phyloP scores from a whole-genome alignment of 495 filamentous ascomycete genomes.

The Penicillium cinerascens region DNA sequence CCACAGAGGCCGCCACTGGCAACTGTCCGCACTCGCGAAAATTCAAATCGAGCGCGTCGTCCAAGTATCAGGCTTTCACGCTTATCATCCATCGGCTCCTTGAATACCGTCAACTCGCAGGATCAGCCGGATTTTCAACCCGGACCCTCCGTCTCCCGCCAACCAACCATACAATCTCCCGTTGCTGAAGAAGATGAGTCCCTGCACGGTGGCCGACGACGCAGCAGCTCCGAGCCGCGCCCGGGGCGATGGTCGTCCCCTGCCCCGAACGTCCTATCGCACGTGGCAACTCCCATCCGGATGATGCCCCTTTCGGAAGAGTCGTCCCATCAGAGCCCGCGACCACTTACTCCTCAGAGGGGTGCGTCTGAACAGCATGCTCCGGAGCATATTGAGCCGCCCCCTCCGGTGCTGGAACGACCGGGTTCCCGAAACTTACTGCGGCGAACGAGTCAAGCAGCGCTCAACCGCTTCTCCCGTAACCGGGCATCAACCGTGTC shows the following conservation, averaged over 20 bases:
- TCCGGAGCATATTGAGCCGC: slow-evolving; percentile 3
- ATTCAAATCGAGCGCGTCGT: slow-evolving; percentile 28
- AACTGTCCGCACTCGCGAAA: slow-evolving; percentile 12
- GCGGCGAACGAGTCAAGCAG: slow-evolving; percentile 35
- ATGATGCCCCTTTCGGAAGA: slow-evolving; percentile 40
- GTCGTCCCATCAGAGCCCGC: slow-evolving; percentile 22
- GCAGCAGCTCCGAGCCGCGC: slow-evolving; percentile 46
- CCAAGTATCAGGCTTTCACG: slow-evolving; percentile 42
- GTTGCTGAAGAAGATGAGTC: slow-evolving; percentile 31
- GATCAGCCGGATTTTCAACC: slow-evolving; percentile 4
- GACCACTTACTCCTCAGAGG: neutral
- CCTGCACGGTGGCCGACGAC: slow-evolving; percentile 36
- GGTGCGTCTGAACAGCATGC: neutral
- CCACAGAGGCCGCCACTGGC: slow-evolving; percentile 7
- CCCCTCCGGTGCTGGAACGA: slow-evolving; percentile 14
- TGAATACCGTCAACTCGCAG: slow-evolving; percentile 13
- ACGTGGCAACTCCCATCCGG: slow-evolving; percentile 34
- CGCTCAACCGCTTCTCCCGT: slow-evolving; percentile 32
- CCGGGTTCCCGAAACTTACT: slow-evolving; percentile 22
- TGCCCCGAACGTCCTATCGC: slow-evolving; percentile 27
- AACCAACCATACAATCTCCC: slow-evolving; percentile 14
- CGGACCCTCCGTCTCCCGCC: slow-evolving; percentile 2
- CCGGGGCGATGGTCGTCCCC: slow-evolving; percentile 39
- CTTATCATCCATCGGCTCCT: slow-evolving; percentile 26
- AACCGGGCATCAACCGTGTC: slow-evolving; percentile 36